Base-by-base conservation (phyloP, 139 green algal species). In the Coelastrella sp. region DNA sequence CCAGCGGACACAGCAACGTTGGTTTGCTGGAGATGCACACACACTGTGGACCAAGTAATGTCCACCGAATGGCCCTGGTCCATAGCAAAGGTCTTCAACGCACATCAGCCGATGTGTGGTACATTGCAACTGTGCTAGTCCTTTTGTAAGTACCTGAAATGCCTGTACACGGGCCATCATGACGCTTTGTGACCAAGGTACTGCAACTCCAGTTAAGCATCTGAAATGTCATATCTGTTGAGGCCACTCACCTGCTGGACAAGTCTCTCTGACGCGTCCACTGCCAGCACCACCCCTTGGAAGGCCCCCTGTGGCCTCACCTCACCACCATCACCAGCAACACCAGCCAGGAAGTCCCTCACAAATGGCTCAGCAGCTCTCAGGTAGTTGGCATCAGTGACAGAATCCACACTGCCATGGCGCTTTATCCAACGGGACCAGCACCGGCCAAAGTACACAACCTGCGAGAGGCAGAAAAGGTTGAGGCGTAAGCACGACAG, bases 331-430 rank as follows among this genome's bases (percentile, higher is more conserved):
- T 25, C 82, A 61, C 15, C 57, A 22, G 8, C 91, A 76, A 57
- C 9, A 20, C 65, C 65, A 25, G 63, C 84, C 49, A 94, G 82
- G 89, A 95, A 95, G 1, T 89, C 92, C 24, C 19, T n/a, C 59
- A 89, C 91, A 73, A 95, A 95, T 5, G 88, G 92, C 91, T 95
- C 93, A n/a, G 93, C 93, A 22, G 63, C n/a, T 17, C 91, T 68
- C 19, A 95, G 91, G 91, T 95, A 95, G 84, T 7, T 63, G 14
- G 75, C 6, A 1, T 74, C 78, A 17, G 59, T 49, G 25, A 94
- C n/a, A 1, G 79, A 59, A 6, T 17, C 68, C 0, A 73, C 66
- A 11, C 92, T 84, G 56, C 89, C 89, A 15, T 91, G 85, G 8
- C 79, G 66, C 7, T 22, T 63, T 8, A 94, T 83, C 87, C 92